Conservation (phyloP, 257 asterid genomes). For the Osmanthus fragrans region DNA sequence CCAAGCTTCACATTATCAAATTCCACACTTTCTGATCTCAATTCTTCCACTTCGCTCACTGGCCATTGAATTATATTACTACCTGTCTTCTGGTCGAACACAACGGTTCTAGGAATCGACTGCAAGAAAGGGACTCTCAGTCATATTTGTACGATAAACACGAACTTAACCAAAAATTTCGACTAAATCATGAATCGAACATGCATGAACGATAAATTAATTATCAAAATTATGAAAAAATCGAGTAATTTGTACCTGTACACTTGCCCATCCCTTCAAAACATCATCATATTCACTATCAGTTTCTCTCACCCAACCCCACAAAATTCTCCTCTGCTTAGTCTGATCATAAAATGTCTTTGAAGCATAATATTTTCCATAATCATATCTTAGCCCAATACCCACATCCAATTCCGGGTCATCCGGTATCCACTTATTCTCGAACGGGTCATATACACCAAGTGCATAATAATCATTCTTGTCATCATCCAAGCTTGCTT, state of each 20-base stretch:
- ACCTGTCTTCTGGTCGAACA: constrained; percentile 57
- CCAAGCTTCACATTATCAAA: constrained; percentile 49
- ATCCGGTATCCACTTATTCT: constrained; percentile 69
- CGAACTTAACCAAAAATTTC: too few relatives aligned
- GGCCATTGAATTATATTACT: constrained; percentile 83
- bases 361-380: constrained; percentile 75
- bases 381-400: constrained; percentile 59
- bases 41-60: constrained; percentile 71
- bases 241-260: constrained; percentile 46
- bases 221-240: neutral
- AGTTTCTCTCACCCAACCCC: constrained; percentile 85
- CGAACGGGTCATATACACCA: constrained; percentile 57
- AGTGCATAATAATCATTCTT: constrained; percentile 64
- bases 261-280: constrained; percentile 67
- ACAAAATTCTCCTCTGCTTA: constrained; percentile 59
- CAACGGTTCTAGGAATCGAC: constrained; percentile 76
- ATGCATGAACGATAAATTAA: neutral
- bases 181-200: neutral
- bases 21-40: constrained; percentile 49
- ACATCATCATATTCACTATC: constrained; percentile 60
- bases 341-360: constrained; percentile 73
- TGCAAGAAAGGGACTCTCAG: constrained; percentile 19
- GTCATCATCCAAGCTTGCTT: constrained; percentile 65
- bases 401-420: constrained; percentile 68
- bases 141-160: too few relatives aligned